These are phyloP conservation scores for Areca catechu DNA, from an alignment of 176 grass and related monocot genomes.

Conservation along the genomic window DNA sequence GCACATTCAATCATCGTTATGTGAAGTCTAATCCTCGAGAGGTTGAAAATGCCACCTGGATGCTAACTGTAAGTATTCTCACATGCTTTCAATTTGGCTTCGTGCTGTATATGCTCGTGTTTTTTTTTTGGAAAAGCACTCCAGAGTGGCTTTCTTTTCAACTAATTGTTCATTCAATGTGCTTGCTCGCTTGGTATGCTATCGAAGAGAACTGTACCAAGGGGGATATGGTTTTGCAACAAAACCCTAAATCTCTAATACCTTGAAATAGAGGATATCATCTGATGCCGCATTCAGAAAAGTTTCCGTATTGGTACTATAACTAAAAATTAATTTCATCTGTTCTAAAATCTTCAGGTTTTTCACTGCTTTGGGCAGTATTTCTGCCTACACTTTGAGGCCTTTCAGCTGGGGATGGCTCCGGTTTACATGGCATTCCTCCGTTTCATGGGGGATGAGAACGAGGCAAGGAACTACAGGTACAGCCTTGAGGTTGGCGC, in stretches of 20 bases:
- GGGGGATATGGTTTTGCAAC: too few species aligned
- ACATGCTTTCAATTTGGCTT: too few species aligned
- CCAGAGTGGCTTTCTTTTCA: too few species aligned
- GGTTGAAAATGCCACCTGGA: slow-evolving; percentile 89
- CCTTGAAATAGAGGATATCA: too few species aligned
- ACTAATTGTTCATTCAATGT: too few species aligned
- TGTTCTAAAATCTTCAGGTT: slow-evolving; percentile 30
- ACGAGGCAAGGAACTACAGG: slow-evolving; percentile 68
- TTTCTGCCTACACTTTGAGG: slow-evolving; percentile 90
- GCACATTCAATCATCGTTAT: slow-evolving; percentile 95
- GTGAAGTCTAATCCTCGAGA: slow-evolving; percentile 67
- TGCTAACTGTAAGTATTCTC: slow-evolving; percentile 51
- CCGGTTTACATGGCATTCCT: slow-evolving; percentile 89
- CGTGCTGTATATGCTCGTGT: background rate
- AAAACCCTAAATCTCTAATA: too few species aligned
- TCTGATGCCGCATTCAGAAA: too few species aligned
- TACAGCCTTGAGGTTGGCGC: slow-evolving; percentile 74
- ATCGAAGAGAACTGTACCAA: too few species aligned
- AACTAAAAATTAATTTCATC: too few species aligned
- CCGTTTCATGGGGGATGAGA: slow-evolving; percentile 90
- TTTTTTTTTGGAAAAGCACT: background rate
- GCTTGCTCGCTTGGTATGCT: too few species aligned
- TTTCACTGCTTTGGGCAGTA: slow-evolving; percentile 89
- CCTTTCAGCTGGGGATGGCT: slow-evolving; percentile 76
- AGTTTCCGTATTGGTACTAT: too few species aligned